phyloP scores from a whole-genome alignment of 257 asterid genomes.

The Scutellaria galericulata region DNA sequence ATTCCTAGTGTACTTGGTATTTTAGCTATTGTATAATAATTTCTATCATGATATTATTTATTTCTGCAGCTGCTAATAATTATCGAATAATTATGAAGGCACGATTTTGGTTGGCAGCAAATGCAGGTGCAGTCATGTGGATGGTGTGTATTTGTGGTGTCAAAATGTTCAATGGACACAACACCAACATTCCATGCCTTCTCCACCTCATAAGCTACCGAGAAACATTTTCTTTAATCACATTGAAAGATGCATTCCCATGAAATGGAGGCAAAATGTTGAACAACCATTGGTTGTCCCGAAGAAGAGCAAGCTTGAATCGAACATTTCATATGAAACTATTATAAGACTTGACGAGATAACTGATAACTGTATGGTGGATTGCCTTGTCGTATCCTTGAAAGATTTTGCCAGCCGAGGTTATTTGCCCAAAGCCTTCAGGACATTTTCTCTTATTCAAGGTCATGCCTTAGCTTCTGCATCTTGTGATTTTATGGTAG shows the following conservation, averaged over 20 bases:
- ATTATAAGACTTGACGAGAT: constrained; percentile 31
- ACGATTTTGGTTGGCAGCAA: constrained; percentile 30
- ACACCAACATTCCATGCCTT: constrained; percentile 45
- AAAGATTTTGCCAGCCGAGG: constrained; percentile 66
- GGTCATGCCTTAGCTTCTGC: constrained; percentile 47
- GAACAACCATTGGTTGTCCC: constrained; percentile 31
- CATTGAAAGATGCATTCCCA: constrained; percentile 57
- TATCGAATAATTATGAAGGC: neutral
- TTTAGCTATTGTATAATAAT: neutral
- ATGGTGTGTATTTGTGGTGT: constrained; percentile 30
- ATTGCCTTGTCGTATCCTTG: constrained; percentile 56
- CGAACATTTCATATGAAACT: constrained; percentile 25
- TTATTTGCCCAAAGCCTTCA: constrained; percentile 62
- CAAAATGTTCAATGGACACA: constrained; percentile 33
- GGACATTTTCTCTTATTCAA: constrained; percentile 55
- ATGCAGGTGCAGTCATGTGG: constrained; percentile 48
- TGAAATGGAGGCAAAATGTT: constrained; percentile 52
- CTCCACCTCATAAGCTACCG: constrained; percentile 48
- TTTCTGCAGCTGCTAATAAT: constrained; percentile 32
- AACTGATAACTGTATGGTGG: constrained; percentile 54
- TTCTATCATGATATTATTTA: constrained; percentile 7
- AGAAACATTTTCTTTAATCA: constrained; percentile 46
- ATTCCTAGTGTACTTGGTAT: neutral
- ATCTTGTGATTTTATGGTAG: constrained; percentile 49
- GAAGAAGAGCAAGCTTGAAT: constrained; percentile 24